A percentile compares a stretch with the other conserved stretches of the same genome.
These are phyloP conservation scores for Colletotrichum gigasporum DNA, from an alignment of 2,329 filamentous ascomycete genomes.

Conservation along the genomic window DNA sequence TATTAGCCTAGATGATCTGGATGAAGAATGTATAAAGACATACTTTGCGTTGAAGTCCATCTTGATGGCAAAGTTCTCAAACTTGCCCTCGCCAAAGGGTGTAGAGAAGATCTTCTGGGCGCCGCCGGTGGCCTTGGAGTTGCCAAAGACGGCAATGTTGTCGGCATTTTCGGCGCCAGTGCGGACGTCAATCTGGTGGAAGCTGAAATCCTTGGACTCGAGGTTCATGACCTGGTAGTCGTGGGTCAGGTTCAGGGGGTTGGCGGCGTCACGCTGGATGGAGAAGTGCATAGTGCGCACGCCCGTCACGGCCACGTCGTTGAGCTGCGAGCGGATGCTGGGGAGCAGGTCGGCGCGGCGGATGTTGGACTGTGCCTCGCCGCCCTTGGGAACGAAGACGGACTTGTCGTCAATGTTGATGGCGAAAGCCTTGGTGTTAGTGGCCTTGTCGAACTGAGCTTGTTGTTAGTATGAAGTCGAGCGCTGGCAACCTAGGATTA, in stretches of 20 bases:
- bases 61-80: slow-evolving; percentile 31
- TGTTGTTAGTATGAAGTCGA: background rate
- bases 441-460: slow-evolving; percentile 27
- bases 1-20: slow-evolving; percentile 24
- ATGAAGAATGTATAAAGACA: too few relatives aligned
- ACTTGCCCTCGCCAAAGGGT: slow-evolving; percentile 28
- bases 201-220: slow-evolving; percentile 32
- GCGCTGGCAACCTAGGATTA: background rate
- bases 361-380: slow-evolving; percentile 53
- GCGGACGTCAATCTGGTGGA: slow-evolving; percentile 32
- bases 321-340: slow-evolving; percentile 43
- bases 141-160: slow-evolving; percentile 32
- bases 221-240: slow-evolving; percentile 48
- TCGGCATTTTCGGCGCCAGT: slow-evolving; percentile 47
- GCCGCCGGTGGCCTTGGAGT: slow-evolving; percentile 10
- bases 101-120: slow-evolving; percentile 27
- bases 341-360: slow-evolving; percentile 55
- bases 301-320: slow-evolving; percentile 50
- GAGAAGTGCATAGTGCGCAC: slow-evolving; percentile 57
- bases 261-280: slow-evolving; percentile 49
- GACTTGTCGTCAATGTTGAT: slow-evolving; percentile 46
- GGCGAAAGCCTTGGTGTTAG: slow-evolving; percentile 34
- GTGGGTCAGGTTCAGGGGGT: slow-evolving; percentile 54
- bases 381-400: slow-evolving; percentile 48
- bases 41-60: slow-evolving; percentile 28